Evolutionary conservation across 139 green algal genomes (phyloP).

Genomic region (Mesotaenium endlicherianum): DNA sequence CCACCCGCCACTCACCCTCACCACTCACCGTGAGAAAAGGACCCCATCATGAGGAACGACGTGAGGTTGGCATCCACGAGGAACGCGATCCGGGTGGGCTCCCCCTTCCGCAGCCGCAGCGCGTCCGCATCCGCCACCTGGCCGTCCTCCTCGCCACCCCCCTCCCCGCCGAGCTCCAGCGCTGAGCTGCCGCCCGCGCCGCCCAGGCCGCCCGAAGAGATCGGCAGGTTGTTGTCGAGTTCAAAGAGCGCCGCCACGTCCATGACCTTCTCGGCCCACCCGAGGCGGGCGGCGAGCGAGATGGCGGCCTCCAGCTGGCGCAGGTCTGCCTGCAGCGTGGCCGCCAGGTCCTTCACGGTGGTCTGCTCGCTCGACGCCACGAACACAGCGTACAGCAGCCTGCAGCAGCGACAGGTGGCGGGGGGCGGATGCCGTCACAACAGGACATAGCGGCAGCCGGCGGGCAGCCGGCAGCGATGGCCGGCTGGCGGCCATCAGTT

Average conservation of each 20-base stretch:
- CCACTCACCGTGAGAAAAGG: conserved; percentile 71
- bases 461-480: too few species aligned
- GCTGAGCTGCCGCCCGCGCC: neutral
- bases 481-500: too few species aligned
- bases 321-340: conserved; percentile 61
- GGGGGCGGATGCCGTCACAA: conserved; percentile 20
- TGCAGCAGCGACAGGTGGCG: conserved; percentile 89
- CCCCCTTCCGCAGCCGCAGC: neutral
- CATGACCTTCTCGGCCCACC: conserved; percentile 67
- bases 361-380: conserved; percentile 81
- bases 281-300: conserved; percentile 77
- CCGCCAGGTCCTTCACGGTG: conserved; percentile 65
- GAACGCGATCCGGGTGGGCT: conserved; percentile 62
- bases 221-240: too few species aligned
- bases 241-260: conserved; percentile 6
- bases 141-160: conserved; percentile 28
- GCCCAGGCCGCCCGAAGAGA: too few species aligned
- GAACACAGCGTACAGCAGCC: conserved; percentile 87
- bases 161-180: conserved; percentile 6
- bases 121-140: neutral
- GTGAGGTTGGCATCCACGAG: conserved; percentile 88
- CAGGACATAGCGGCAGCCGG: neutral
- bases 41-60: conserved; percentile 89
- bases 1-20: too few species aligned
- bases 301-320: conserved; percentile 69